Evolutionary conservation across 2,329 filamentous ascomycete species (phyloP).

Genomic region (Ceratocystis ficicola): DNA sequence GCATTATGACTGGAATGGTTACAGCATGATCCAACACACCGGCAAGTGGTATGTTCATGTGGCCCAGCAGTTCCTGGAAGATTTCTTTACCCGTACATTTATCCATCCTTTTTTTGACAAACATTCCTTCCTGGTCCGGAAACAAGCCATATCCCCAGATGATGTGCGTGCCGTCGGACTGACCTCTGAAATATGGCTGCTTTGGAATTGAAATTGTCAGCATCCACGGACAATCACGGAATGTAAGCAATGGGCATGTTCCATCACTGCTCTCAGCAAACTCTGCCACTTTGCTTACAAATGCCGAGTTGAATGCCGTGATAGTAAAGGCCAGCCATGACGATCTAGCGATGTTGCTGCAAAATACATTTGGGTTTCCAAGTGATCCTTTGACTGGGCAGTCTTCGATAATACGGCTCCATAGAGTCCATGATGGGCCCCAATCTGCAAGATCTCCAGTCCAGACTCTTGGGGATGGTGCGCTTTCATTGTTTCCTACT

Average conservation of each 20-base stretch:
- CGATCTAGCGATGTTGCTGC: constrained; percentile 29
- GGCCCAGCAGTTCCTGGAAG: constrained; percentile 31
- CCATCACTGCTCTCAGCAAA: constrained; percentile 26
- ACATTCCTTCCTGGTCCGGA: constrained; percentile 30
- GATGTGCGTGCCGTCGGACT: constrained; percentile 29
- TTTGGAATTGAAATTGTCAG: constrained; percentile 32
- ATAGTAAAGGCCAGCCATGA: constrained; percentile 33
- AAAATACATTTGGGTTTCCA: constrained; percentile 30
- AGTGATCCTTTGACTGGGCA: constrained; percentile 31
- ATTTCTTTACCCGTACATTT: constrained; percentile 33
- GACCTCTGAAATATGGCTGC: constrained; percentile 34
- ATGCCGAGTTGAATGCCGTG: constrained; percentile 28
- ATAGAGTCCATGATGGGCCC: constrained; percentile 33
- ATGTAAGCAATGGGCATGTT: constrained; percentile 25
- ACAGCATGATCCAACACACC: constrained; percentile 24
- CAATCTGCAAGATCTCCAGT: constrained; percentile 28
- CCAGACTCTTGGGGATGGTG: not conserved
- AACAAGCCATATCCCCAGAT: constrained; percentile 34
- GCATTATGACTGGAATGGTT: constrained; percentile 31
- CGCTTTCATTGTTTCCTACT: constrained; percentile 13
- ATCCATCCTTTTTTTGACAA: constrained; percentile 32
- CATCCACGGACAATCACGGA: constrained; percentile 33
- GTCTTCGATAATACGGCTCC: constrained; percentile 32
- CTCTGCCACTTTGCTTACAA: constrained; percentile 28
- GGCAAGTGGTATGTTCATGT: constrained; percentile 29